Conservation (phyloP, 2,329 filamentous ascomycete genomes). For the Colletotrichum euphorbiae region DNA sequence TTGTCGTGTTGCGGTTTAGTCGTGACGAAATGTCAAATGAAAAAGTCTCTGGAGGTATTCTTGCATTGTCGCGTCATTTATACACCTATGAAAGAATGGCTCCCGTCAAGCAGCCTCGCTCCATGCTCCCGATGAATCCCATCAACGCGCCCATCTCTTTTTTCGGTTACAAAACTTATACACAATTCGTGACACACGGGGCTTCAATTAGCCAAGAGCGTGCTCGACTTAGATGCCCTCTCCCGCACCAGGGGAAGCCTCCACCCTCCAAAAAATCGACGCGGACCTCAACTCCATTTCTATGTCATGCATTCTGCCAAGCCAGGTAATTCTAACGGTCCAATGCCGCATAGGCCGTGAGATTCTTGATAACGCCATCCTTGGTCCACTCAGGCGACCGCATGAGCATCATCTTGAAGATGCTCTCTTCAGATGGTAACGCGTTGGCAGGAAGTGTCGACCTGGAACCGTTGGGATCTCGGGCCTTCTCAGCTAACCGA, state of each 20-base stretch:
- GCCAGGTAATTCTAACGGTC: slow-evolving; percentile 44
- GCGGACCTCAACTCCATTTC: background rate
- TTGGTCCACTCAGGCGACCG: slow-evolving; percentile 71
- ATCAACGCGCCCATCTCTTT: slow-evolving; percentile 27
- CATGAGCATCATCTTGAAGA: slow-evolving; percentile 76
- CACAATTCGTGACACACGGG: slow-evolving; percentile 19
- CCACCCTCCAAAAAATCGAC: background rate
- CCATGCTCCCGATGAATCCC: slow-evolving; percentile 32
- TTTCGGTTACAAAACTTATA: slow-evolving; percentile 37
- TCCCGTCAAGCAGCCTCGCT: slow-evolving; percentile 34
- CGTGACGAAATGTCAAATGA: too few relatives aligned
- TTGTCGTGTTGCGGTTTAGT: too few relatives aligned
- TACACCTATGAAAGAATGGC: slow-evolving; percentile 38
- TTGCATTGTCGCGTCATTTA: slow-evolving; percentile 40
- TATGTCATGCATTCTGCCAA: slow-evolving; percentile 23
- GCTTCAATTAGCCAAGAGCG: background rate
- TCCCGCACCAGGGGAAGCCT: background rate
- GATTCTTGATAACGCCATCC: slow-evolving; percentile 74
- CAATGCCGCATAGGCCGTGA: slow-evolving; percentile 72
- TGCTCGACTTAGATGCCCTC: slow-evolving; percentile 4
- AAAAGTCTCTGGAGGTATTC: slow-evolving; percentile 29
- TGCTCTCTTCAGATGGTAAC: slow-evolving; percentile 73
- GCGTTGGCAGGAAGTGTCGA: slow-evolving; percentile 68
- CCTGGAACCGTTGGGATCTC: slow-evolving; percentile 63
- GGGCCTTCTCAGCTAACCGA: slow-evolving; percentile 75